Base-by-base conservation (phyloP, 2,329 filamentous ascomycete species). In the Hymenoscyphus occultus region DNA sequence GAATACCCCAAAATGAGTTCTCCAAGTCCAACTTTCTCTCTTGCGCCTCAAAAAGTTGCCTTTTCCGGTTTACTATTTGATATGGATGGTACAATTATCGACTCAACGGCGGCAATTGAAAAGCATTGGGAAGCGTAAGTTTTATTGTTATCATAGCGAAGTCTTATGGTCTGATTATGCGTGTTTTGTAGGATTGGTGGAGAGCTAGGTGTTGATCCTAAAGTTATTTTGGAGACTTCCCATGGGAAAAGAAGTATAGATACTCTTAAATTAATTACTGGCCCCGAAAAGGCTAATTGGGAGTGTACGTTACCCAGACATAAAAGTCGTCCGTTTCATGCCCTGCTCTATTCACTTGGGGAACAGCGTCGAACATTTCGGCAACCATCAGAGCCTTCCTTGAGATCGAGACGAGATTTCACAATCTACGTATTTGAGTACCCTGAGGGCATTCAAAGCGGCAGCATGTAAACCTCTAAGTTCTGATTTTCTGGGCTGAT, bases 191-290 rank as follows among this genome's bases (percentile, higher is more conserved):
- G 90, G n/a, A 84, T 93, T 69, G 93, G 90, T 60, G 83, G 85
- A 10, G 91, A 97, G 75, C 89, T 98, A 73, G 91, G 91, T 31
- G 89, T 97, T 28, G 86, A 92, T 70, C 91, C 92, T n/a, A 83
- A 89, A 59, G 85, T 90, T 57, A 98, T 99, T 72, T 84, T 98
- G 32, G 85, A 92, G 73, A 96, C 92, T 10, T 97, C 93, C 5
- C 95, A 99, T 78, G 95, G 95, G 67, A 87, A 94, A 66, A 83
- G 95, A 65, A 92, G 88, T 70, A 97, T 98, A 73, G 95, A 99
- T 73, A 87, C 90, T 2, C 83, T 99, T 65, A 86, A 86, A 76
- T 81, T 93, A 35, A 85, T 97, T 65, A 89, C 28, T 3, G 28
- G 91, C 68, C 90, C 92, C 16, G 88, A 91, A 71, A 92, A 92